Percentiles rank a stretch among this genome's conserved stretches.
Conservation (phyloP, 2,329 filamentous ascomycete genomes). For the Colletotrichum plurivorum region DNA sequence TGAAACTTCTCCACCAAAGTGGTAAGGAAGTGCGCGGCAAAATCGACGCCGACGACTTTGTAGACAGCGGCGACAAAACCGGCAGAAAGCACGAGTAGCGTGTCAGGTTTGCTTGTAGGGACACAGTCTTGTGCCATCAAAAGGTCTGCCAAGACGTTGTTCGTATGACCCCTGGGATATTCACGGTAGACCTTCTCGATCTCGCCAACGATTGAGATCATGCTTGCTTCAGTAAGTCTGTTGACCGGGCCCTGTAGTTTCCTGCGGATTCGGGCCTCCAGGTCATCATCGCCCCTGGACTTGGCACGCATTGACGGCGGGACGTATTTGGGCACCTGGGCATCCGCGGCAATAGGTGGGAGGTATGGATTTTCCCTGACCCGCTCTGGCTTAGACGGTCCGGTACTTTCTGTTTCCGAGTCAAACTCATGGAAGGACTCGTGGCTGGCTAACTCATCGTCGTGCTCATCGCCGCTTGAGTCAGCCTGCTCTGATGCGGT, state of each 20-base stretch:
- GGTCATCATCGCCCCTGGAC: conserved; percentile 75
- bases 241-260: conserved; percentile 93
- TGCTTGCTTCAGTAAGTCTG: conserved; percentile 90
- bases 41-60: conserved; percentile 88
- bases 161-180: conserved; percentile 90
- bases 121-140: conserved; percentile 86
- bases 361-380: conserved; percentile 88
- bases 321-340: conserved; percentile 80
- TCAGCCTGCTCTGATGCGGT: conserved; percentile 42
- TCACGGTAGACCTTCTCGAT: conserved; percentile 87
- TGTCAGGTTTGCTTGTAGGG: conserved; percentile 83
- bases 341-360: conserved; percentile 70
- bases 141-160: conserved; percentile 82
- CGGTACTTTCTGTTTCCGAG: conserved; percentile 50
- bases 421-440: conserved; percentile 58
- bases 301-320: conserved; percentile 85
- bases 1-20: conserved; percentile 83
- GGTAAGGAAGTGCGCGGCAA: conserved; percentile 89
- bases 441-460: conserved; percentile 46
- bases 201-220: conserved; percentile 86
- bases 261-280: conserved; percentile 77
- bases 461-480: conserved; percentile 46
- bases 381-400: conserved; percentile 57
- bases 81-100: conserved; percentile 90
- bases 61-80: conserved; percentile 92